Evolutionary conservation across 2,329 filamentous ascomycete genomes (phyloP).

Genomic region (Colletotrichum spinosum): DNA sequence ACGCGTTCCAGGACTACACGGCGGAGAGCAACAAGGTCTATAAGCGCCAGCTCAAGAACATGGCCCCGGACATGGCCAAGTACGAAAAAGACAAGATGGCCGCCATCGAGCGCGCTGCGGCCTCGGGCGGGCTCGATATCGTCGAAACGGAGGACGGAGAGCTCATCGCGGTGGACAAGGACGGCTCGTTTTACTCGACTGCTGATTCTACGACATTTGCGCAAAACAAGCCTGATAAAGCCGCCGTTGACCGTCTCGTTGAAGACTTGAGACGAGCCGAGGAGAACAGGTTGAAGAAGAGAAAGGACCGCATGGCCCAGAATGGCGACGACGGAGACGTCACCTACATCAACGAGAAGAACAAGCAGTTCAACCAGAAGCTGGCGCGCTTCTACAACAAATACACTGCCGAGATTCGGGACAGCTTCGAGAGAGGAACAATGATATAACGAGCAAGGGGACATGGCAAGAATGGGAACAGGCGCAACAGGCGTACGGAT

Average conservation of each 20-base stretch:
- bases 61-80: conserved; percentile 81
- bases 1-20: conserved; percentile 89
- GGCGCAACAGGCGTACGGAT: neutral
- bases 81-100: conserved; percentile 90
- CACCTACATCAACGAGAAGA: conserved; percentile 99
- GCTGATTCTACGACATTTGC: conserved; percentile 84
- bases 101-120: conserved; percentile 86
- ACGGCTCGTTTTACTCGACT: conserved; percentile 91
- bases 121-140: conserved; percentile 87
- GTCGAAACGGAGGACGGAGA: conserved; percentile 96
- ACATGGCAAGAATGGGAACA: conserved; percentile 1
- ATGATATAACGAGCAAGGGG: conserved; percentile 74
- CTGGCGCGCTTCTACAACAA: conserved; percentile 96
- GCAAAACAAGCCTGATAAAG: conserved; percentile 88
- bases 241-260: conserved; percentile 88
- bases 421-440: conserved; percentile 97
- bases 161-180: conserved; percentile 91
- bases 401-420: conserved; percentile 96
- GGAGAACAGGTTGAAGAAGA: conserved; percentile 86
- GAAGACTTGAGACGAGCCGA: conserved; percentile 89
- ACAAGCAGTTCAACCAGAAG: conserved; percentile 99
- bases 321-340: conserved; percentile 91
- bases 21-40: conserved; percentile 93
- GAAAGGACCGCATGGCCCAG: conserved; percentile 80
- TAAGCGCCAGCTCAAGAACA: conserved; percentile 85